Evolutionary conservation across 495 filamentous ascomycete species (phyloP).

Genomic region (Delitschia confertaspora): DNA sequence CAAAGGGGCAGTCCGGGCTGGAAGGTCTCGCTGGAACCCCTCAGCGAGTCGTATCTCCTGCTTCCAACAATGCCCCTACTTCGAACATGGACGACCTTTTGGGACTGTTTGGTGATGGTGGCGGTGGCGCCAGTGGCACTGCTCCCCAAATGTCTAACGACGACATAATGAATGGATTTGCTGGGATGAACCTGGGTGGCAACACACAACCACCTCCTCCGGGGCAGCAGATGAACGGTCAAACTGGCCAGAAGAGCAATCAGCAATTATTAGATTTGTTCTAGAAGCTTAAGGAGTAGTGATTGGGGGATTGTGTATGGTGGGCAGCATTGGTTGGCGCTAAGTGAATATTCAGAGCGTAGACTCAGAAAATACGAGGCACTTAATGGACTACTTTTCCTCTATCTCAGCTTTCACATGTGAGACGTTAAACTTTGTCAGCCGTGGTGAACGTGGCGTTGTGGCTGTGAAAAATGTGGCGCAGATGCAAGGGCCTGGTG

Average conservation of each 20-base stretch:
- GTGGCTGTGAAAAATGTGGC: too few relatives aligned
- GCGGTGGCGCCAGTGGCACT: conserved; percentile 38
- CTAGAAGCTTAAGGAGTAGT: conserved; percentile 35
- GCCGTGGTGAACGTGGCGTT: too few relatives aligned
- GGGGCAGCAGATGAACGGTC: conserved; percentile 39
- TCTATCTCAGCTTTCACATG: too few relatives aligned
- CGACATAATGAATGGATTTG: conserved; percentile 73
- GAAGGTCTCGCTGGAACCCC: conserved; percentile 73
- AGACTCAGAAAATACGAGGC: too few relatives aligned
- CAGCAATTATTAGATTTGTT: conserved; percentile 90
- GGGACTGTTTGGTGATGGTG: conserved; percentile 56
- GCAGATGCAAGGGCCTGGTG: too few relatives aligned
- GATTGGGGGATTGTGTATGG: neutral
- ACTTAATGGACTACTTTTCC: too few relatives aligned
- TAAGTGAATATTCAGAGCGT: too few relatives aligned
- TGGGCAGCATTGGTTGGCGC: too few relatives aligned
- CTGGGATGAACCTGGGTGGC: conserved; percentile 63
- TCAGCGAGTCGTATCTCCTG: conserved; percentile 62
- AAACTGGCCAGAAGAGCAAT: conserved; percentile 44
- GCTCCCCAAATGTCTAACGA: conserved; percentile 31
- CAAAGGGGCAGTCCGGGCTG: conserved; percentile 52
- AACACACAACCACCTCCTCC: conserved; percentile 48
- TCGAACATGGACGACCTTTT: conserved; percentile 80
- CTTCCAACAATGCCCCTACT: conserved; percentile 30
- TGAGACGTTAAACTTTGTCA: too few relatives aligned